Evolutionary conservation across 1,284 basidiomycete genomes (phyloP), one percentile per base, ranked within the genome.

Genomic region (Cryptococcus sp.): DNA sequence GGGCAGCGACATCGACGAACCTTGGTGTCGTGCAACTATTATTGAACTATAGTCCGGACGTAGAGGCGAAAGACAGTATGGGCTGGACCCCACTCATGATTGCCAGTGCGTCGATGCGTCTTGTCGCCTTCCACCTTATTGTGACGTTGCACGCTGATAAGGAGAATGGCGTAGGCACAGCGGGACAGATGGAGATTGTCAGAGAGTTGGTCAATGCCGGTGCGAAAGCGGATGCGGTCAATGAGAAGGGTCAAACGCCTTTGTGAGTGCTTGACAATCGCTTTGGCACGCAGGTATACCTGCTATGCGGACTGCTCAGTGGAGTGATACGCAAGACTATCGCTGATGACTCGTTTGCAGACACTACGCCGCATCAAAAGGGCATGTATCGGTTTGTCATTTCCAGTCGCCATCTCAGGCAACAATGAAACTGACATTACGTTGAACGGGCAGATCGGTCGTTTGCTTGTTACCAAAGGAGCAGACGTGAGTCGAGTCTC

Each of bases 311-410:
- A 27, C 19, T 16, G 15, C 22, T 38, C 23, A 19, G 16, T 35
- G 22, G 11, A 27, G n/a, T 49, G 6, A 27, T 31, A 23, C 13
- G 27, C 15, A 7, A 11, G 48, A 31, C 27, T 49, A 35, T 8
- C 19, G 27, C 38, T 22, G 7, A 27, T 49, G n/a, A 48, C 22
- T 23, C 49, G 38, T 31, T 48, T 10, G 5, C 46, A 71, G 92
- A 72, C 92, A 96, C 78, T 96, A 96, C 70, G 93, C 93, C 31
- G 93, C 93, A 44, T 96, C 93, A 19, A 96, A 94, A 78, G 89
- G 91, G 47, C 87, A 88, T 51, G 85, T 93, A 56, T 87, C 91
- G 72, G 92, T 92, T 74, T 65, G 84, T 72, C 15, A 31, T 50
- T 35, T 47, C 27, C 17, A 7, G 35, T 17, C 7, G n/a, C 11